Evolutionary conservation across 1,139 yeast genomes (phyloP).

Genomic region (Entelexis paramagnoliae): DNA sequence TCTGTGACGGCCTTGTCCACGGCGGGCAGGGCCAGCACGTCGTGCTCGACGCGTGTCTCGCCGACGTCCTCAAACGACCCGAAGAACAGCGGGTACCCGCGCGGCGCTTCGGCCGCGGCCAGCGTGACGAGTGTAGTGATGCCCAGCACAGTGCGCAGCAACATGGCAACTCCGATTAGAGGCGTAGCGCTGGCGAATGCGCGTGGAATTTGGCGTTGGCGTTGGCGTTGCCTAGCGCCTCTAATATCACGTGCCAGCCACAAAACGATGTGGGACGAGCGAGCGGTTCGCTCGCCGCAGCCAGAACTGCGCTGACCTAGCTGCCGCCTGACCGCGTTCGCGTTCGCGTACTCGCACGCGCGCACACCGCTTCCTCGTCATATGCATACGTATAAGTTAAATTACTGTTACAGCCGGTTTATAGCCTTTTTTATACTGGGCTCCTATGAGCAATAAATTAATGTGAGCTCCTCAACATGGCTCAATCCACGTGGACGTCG

Average conservation of each 20-base stretch:
- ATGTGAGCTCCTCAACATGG: neutral
- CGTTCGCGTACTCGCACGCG: too few species aligned
- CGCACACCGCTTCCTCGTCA: too few species aligned
- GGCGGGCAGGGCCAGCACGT: slow-evolving; percentile 6
- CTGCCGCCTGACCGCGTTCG: too few species aligned
- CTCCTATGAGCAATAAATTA: neutral
- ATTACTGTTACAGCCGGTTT: too few species aligned
- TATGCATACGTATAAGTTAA: too few species aligned
- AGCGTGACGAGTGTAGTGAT: neutral
- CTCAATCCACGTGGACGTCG: slow-evolving; percentile 8
- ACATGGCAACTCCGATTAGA: neutral
- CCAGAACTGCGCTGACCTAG: too few species aligned
- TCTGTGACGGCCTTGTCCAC: slow-evolving; percentile 23
- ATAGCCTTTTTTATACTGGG: too few species aligned
- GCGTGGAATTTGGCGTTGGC: neutral
- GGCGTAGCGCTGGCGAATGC: neutral
- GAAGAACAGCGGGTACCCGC: slow-evolving; percentile 24
- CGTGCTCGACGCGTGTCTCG: slow-evolving; percentile 7
- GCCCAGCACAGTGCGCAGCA: neutral
- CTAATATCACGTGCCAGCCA: neutral
- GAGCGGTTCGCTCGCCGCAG: neutral
- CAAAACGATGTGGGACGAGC: neutral
- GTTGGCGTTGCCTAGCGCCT: neutral
- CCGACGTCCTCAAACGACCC: slow-evolving; percentile 25
- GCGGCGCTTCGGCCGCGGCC: neutral